These are phyloP conservation scores for Azolla pinnata DNA, from an alignment of 75 land plant genomes.

Conservation along the genomic window DNA sequence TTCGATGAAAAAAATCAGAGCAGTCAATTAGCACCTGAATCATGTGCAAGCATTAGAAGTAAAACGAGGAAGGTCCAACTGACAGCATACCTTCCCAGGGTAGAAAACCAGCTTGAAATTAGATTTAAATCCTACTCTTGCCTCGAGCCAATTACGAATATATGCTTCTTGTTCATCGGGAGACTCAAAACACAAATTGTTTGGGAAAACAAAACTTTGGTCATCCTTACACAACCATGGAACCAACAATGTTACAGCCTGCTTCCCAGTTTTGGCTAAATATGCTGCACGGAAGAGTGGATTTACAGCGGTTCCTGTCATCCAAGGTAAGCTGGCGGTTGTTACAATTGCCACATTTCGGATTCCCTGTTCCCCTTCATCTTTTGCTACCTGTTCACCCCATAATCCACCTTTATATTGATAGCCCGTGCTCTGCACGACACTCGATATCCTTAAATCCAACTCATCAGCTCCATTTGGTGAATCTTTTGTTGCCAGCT, in stretches of 20 bases:
- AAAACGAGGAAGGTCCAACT: no score
- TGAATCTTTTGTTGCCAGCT: slow-evolving; percentile 19
- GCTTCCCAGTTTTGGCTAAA: slow-evolving; percentile 67
- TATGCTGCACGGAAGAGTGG: slow-evolving; percentile 93
- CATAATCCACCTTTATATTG: slow-evolving; percentile 63
- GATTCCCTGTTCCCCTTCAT: slow-evolving; percentile 26
- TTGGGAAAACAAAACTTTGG: slow-evolving; percentile 82
- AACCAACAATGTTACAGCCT: slow-evolving; percentile 78
- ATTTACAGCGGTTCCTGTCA: slow-evolving; percentile 98
- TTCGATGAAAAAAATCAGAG: no score
- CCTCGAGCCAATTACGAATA: slow-evolving; percentile 86
- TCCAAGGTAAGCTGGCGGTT: slow-evolving; percentile 97
- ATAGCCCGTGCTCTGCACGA: slow-evolving; percentile 87
- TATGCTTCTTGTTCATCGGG: slow-evolving; percentile 86
- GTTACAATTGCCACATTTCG: slow-evolving; percentile 96
- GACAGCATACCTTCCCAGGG: slow-evolving; percentile 96
- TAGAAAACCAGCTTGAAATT: slow-evolving; percentile 88
- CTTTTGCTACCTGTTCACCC: slow-evolving; percentile 29
- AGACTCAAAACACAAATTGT: slow-evolving; percentile 63
- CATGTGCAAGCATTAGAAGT: not conserved
- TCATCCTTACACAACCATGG: slow-evolving; percentile 93
- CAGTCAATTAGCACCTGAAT: no score
- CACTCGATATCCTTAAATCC: slow-evolving; percentile 82
- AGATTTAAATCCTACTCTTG: slow-evolving; percentile 74
- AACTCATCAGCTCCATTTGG: slow-evolving; percentile 51